Percentiles rank a stretch among this genome's conserved stretches.
Conservation (phyloP, 2,329 filamentous ascomycete species). For the Samsoniella hepiali region DNA sequence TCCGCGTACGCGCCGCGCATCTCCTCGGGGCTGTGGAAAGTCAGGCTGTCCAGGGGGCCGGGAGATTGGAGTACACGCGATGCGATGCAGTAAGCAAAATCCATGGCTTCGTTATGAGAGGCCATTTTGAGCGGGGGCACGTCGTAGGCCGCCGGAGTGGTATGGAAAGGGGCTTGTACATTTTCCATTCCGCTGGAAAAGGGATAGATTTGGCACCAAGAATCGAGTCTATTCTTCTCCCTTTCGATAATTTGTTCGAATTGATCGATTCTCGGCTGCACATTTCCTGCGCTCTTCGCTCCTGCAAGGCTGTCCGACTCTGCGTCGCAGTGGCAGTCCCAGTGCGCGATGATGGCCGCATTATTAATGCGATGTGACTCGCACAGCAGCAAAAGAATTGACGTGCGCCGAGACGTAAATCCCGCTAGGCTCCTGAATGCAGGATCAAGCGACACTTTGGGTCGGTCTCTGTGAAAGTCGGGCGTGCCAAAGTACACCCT, state of each 20-base stretch:
- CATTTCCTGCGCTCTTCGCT: not conserved
- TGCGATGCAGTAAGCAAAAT: slow-evolving; percentile 22
- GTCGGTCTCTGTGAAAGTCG: slow-evolving; percentile 17
- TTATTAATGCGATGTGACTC: slow-evolving; percentile 19
- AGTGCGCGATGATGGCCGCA: slow-evolving; percentile 15
- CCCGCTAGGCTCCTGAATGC: not conserved
- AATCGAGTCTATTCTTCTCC: not conserved
- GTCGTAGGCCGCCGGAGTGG: not conserved
- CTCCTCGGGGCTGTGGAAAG: not conserved
- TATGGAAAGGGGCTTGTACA: not conserved
- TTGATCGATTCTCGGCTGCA: not conserved
- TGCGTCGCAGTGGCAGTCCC: slow-evolving; percentile 1
- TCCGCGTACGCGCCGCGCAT: not conserved
- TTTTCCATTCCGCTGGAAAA: not conserved
- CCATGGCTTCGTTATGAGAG: slow-evolving; percentile 22
- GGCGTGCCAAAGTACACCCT: slow-evolving; percentile 24
- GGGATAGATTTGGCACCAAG: not conserved
- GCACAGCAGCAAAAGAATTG: slow-evolving; percentile 16
- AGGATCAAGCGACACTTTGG: not conserved
- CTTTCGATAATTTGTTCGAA: not conserved
- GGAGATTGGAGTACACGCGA: slow-evolving; percentile 20
- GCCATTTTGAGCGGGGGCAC: slow-evolving; percentile 18
- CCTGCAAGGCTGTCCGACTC: not conserved
- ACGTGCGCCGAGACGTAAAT: not conserved
- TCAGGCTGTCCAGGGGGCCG: slow-evolving; percentile 10